phyloP scores from a whole-genome alignment of 768 basidiomycete genomes.

The Termitomyces sp. region DNA sequence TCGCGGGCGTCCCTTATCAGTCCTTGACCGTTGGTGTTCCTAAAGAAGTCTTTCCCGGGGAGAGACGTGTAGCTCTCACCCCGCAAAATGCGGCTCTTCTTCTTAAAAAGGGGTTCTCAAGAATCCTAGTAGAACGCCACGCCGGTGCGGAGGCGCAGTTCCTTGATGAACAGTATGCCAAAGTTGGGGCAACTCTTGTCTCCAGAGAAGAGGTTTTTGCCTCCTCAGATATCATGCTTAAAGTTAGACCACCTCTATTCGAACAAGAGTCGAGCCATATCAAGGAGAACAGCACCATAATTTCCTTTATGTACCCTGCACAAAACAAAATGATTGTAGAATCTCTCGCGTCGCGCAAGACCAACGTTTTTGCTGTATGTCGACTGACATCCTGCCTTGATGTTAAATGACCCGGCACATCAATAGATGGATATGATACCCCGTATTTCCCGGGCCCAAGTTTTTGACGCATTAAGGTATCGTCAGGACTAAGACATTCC shows the following conservation, averaged over 20 bases:
- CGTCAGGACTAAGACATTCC: conserved; percentile 6
- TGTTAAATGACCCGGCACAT: conserved; percentile 9
- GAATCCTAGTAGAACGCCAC: conserved; percentile 66
- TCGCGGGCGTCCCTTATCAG: conserved; percentile 54
- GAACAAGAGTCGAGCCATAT: conserved; percentile 56
- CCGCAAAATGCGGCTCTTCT: conserved; percentile 72
- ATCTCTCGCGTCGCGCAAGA: conserved; percentile 54
- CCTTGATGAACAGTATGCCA: conserved; percentile 70
- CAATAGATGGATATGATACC: conserved; percentile 82
- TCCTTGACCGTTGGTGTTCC: conserved; percentile 74
- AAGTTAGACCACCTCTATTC: conserved; percentile 73
- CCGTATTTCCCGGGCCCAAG: conserved; percentile 85
- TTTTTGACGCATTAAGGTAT: conserved; percentile 83
- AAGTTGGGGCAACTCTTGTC: conserved; percentile 77
- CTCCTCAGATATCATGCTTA: conserved; percentile 73
- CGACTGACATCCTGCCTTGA: neutral
- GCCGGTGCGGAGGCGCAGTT: conserved; percentile 76
- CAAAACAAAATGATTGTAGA: conserved; percentile 78
- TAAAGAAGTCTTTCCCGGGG: conserved; percentile 69
- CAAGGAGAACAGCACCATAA: conserved; percentile 72
- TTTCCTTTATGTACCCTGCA: conserved; percentile 80
- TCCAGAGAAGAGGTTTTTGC: conserved; percentile 65
- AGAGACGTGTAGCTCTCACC: conserved; percentile 76
- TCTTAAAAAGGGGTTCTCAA: conserved; percentile 77
- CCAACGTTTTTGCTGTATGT: conserved; percentile 67